Percentiles rank a stretch among this genome's conserved stretches.
These are phyloP conservation scores for Leptomonas pyrrhocoris DNA, from an alignment of 208 protist genomes.

Conservation along the genomic window DNA sequence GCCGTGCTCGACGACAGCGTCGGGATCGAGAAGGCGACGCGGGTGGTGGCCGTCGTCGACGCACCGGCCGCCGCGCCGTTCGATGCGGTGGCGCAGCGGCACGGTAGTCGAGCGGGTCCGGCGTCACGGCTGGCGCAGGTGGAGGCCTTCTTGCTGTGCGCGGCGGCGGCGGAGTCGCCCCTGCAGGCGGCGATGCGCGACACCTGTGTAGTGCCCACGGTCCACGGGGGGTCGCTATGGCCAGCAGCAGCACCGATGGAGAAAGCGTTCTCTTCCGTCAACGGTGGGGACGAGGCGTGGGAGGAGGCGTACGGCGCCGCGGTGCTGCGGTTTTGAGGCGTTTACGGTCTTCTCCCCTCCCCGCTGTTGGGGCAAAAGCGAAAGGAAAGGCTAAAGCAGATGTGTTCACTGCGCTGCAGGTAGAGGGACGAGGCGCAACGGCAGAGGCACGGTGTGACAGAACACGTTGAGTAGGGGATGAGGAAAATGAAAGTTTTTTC, in stretches of 20 bases:
- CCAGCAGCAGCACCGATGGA: not conserved
- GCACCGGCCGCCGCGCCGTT: not conserved
- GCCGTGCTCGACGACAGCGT: not conserved
- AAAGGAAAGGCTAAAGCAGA: too few relatives aligned
- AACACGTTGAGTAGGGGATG: too few relatives aligned
- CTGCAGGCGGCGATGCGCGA: not conserved
- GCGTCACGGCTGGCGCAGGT: constrained; percentile 17
- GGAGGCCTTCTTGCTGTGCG: constrained; percentile 19
- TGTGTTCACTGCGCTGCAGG: too few relatives aligned
- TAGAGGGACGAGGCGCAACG: too few relatives aligned
- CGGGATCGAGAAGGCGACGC: not conserved
- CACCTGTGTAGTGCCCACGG: not conserved
- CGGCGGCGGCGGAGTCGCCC: not conserved
- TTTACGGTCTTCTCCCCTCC: too few relatives aligned
- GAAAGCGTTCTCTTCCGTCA: not conserved
- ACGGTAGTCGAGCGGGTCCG: too few relatives aligned
- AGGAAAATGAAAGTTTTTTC: too few relatives aligned
- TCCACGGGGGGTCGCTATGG: not conserved
- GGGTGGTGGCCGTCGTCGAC: not conserved
- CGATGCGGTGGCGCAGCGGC: not conserved
- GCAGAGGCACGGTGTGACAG: too few relatives aligned
- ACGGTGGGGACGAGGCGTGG: constrained; percentile 21
- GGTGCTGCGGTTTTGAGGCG: constrained; percentile 30
- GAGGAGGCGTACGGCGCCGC: constrained; percentile 26
- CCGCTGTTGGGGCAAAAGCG: too few relatives aligned